These are phyloP conservation scores for Arthrobotrys pseudoclavata DNA, from an alignment of 2,329 filamentous ascomycete genomes.

Conservation along the genomic window DNA sequence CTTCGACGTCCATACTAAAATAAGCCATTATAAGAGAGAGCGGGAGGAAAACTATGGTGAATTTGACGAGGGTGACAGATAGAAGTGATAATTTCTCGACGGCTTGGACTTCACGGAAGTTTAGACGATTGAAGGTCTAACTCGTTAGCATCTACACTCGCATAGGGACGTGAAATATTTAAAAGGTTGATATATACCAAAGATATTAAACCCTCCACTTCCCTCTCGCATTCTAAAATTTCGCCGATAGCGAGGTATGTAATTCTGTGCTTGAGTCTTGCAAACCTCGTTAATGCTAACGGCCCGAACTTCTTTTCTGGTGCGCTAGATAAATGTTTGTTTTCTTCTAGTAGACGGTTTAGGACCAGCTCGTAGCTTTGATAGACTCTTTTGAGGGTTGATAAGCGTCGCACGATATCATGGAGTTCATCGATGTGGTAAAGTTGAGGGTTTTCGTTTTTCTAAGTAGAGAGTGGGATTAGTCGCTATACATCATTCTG, in stretches of 20 bases:
- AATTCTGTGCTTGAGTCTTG: constrained; percentile 73
- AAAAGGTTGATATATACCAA: constrained; percentile 62
- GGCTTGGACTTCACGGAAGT: constrained; percentile 69
- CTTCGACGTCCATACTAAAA: constrained; percentile 68
- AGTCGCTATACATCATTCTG: not conserved
- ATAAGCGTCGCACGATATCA: constrained; percentile 73
- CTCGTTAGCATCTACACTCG: not conserved
- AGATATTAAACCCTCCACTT: constrained; percentile 69
- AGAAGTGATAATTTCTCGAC: constrained; percentile 70
- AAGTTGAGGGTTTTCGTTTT: constrained; percentile 66
- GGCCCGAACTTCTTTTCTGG: constrained; percentile 62
- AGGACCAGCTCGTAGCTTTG: constrained; percentile 75
- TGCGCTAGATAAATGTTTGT: constrained; percentile 65
- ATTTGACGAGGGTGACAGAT: constrained; percentile 70
- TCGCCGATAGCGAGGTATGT: constrained; percentile 75
- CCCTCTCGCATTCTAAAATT: constrained; percentile 74
- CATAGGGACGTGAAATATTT: not conserved
- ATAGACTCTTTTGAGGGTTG: constrained; percentile 74
- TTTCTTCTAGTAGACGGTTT: constrained; percentile 72
- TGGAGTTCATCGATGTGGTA: constrained; percentile 70
- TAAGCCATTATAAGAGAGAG: constrained; percentile 70
- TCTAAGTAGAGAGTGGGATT: constrained; percentile 12
- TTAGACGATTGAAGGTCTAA: constrained; percentile 70
- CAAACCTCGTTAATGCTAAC: constrained; percentile 73
- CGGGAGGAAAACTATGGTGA: constrained; percentile 70